These are phyloP conservation scores for Geotrichum europaeum DNA, from an alignment of 1,139 yeast genomes.

Conservation along the genomic window DNA sequence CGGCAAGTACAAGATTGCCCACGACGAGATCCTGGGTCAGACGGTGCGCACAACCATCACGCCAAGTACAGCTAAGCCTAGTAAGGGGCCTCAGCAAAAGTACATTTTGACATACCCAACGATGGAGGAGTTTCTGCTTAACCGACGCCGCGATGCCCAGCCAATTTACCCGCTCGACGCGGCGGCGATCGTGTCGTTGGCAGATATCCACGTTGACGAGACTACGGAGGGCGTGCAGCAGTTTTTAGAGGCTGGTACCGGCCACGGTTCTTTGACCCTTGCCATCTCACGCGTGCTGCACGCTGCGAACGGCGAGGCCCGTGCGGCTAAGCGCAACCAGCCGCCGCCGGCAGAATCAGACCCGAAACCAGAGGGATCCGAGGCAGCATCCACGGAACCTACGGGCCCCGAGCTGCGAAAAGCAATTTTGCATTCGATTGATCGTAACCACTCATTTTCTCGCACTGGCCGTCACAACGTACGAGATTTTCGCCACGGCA, in stretches of 20 bases:
- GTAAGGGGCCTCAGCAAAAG: slow-evolving; percentile 16
- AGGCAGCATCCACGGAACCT: not conserved
- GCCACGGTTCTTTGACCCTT: slow-evolving; percentile 45
- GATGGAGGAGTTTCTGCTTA: slow-evolving; percentile 41
- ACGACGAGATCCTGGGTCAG: slow-evolving; percentile 14
- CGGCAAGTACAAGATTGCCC: slow-evolving; percentile 10
- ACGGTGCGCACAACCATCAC: slow-evolving; percentile 14
- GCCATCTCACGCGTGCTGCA: slow-evolving; percentile 42
- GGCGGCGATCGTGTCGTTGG: slow-evolving; percentile 40
- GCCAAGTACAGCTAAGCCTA: not conserved
- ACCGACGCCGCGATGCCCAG: slow-evolving; percentile 41
- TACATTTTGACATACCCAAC: slow-evolving; percentile 38
- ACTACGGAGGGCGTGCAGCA: slow-evolving; percentile 25
- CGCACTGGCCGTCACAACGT: slow-evolving; percentile 38
- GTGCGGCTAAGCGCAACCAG: slow-evolving; percentile 4
- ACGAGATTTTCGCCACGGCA: slow-evolving; percentile 37
- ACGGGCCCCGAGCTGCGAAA: slow-evolving; percentile 31
- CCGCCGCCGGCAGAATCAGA: not conserved
- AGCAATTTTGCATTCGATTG: slow-evolving; percentile 43
- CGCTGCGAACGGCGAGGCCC: slow-evolving; percentile 38
- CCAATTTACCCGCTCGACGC: slow-evolving; percentile 48
- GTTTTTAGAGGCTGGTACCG: slow-evolving; percentile 47
- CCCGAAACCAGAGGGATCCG: not conserved
- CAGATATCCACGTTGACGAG: slow-evolving; percentile 41
- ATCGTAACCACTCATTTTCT: slow-evolving; percentile 37